Conservation (phyloP, 2,329 filamentous ascomycete species). For the Fusarium staphyleae region DNA sequence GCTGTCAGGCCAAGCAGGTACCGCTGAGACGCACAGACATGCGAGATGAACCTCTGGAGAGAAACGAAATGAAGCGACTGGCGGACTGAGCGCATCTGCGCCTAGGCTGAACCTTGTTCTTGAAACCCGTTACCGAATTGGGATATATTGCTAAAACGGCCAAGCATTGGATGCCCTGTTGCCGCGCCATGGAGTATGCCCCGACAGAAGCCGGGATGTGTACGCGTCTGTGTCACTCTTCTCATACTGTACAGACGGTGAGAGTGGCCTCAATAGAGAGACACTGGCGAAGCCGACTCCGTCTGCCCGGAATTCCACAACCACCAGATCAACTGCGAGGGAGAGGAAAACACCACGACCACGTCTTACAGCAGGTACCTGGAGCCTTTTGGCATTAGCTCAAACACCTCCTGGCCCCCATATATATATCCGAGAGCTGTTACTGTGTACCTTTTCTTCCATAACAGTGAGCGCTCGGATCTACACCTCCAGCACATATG, state of each 20-base stretch:
- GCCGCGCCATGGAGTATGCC: conserved; percentile 15
- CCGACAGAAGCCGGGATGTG: conserved; percentile 22
- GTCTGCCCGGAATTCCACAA: conserved; percentile 7
- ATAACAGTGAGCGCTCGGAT: conserved; percentile 15
- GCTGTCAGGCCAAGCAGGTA: conserved; percentile 22
- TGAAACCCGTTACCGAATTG: conserved; percentile 23
- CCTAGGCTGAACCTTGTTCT: conserved; percentile 34
- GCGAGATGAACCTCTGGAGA: conserved; percentile 12
- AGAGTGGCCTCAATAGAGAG: conserved; percentile 1
- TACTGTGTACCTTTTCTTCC: conserved; percentile 25
- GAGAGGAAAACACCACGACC: conserved; percentile 7
- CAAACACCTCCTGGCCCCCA: neutral
- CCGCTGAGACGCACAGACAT: conserved; percentile 25
- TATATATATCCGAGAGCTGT: neutral
- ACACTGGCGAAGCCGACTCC: conserved; percentile 9
- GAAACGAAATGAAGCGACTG: conserved; percentile 18
- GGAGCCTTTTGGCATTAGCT: conserved; percentile 2
- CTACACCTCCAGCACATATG: conserved; percentile 11
- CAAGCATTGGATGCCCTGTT: conserved; percentile 16
- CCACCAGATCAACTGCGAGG: conserved; percentile 4
- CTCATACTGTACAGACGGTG: conserved; percentile 11
- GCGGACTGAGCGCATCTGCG: conserved; percentile 13
- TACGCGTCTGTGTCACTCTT: conserved; percentile 20
- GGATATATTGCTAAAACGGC: conserved; percentile 23
- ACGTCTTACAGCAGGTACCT: conserved; percentile 16